Conservation (phyloP, 768 basidiomycete genomes). For the Pseudohyphozyma bogoriensis region DNA sequence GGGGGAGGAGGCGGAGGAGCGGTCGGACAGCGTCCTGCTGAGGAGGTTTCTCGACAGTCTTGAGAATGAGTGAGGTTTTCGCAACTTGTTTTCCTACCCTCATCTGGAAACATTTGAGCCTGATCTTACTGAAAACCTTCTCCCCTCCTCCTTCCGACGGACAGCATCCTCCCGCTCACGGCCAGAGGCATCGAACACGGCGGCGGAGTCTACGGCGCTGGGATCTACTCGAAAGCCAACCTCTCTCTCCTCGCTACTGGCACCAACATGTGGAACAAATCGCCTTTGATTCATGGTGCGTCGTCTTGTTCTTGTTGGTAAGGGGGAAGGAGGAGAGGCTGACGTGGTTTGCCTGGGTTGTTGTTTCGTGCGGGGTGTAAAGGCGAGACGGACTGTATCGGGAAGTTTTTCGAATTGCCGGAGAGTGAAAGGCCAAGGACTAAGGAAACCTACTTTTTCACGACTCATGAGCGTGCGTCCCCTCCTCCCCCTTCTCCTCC, state of each 20-base stretch:
- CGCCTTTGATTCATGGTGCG: neutral
- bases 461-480: neutral
- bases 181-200: neutral
- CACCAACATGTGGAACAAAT: neutral
- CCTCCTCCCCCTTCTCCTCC: neutral
- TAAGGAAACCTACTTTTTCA: neutral
- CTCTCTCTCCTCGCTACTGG: neutral
- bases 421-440: neutral
- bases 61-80: neutral
- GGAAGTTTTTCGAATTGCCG: neutral
- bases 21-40: too few relatives aligned
- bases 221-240: neutral
- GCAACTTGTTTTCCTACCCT: too few relatives aligned
- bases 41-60: neutral
- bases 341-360: too few relatives aligned
- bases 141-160: neutral
- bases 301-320: too few relatives aligned
- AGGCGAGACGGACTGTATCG: neutral
- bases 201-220: neutral
- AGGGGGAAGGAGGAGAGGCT: too few relatives aligned
- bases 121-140: neutral
- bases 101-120: too few relatives aligned
- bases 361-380: neutral
- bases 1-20: too few relatives aligned
- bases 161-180: neutral